phyloP scores from a whole-genome alignment of 2,329 filamentous ascomycete species.

The Pseudogymnoascus sp. region DNA sequence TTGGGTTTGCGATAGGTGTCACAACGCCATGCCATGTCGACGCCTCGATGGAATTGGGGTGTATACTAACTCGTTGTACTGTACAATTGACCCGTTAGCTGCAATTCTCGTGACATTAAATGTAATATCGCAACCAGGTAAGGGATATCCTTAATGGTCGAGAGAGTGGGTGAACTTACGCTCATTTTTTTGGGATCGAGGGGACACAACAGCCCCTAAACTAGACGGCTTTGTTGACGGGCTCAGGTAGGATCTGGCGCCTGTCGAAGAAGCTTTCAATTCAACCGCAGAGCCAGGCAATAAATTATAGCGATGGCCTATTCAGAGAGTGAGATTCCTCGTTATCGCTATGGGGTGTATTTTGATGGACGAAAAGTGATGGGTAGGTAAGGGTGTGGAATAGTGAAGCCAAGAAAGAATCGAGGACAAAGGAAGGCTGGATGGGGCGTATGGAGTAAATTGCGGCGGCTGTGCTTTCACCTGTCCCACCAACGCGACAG shows the following conservation, averaged over 20 bases:
- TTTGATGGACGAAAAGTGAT: neutral
- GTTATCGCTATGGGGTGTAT: neutral
- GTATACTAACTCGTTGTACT: conserved; percentile 36
- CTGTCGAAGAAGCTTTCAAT: neutral
- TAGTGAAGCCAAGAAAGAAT: neutral
- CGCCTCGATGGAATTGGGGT: conserved; percentile 13
- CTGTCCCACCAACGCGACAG: neutral
- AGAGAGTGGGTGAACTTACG: neutral
- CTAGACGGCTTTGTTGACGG: conserved; percentile 4
- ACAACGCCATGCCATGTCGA: conserved; percentile 2
- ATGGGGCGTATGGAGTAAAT: conserved; percentile 5
- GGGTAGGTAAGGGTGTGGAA: neutral
- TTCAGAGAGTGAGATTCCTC: neutral
- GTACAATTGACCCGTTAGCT: conserved; percentile 25
- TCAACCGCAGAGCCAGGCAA: neutral
- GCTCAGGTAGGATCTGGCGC: neutral
- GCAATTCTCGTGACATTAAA: neutral
- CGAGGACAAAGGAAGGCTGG: neutral
- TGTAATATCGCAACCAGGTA: neutral
- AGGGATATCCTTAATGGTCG: neutral
- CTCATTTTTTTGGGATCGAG: conserved; percentile 4
- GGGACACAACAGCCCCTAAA: conserved; percentile 9
- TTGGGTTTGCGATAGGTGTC: neutral
- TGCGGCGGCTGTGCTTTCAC: neutral
- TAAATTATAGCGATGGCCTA: neutral